phyloP scores from a whole-genome alignment of 495 filamentous ascomycete genomes.

The Penicillium diatomitis region DNA sequence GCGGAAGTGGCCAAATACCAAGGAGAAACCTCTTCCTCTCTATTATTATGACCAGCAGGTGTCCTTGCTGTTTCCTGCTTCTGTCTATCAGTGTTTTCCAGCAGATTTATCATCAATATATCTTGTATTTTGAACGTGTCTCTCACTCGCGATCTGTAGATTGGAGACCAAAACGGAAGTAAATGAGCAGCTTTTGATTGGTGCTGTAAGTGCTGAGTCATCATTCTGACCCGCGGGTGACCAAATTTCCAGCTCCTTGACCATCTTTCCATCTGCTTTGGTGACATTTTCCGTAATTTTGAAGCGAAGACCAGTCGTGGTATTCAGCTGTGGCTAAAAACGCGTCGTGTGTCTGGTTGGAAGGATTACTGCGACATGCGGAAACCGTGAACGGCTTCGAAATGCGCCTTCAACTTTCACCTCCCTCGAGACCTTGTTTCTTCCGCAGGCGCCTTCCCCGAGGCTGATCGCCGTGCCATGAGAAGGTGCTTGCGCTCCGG shows the following conservation, averaged over 20 bases:
- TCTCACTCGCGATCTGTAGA: background rate
- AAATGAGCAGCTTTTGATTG: conserved; percentile 12
- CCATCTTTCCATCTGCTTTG: background rate
- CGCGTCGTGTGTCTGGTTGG: background rate
- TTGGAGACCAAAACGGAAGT: background rate
- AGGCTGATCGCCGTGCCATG: conserved; percentile 35
- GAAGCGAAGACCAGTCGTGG: background rate
- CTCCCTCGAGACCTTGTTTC: conserved; percentile 28
- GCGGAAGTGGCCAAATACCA: too few relatives aligned
- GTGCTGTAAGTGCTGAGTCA: conserved; percentile 13
- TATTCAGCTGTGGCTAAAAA: background rate
- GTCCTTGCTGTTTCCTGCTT: too few relatives aligned
- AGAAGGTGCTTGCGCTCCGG: conserved; percentile 32
- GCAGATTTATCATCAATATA: too few relatives aligned
- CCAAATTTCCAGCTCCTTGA: conserved; percentile 9
- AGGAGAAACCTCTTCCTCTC: too few relatives aligned
- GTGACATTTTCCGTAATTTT: background rate
- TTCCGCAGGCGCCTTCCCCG: conserved; percentile 21
- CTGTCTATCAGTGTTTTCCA: too few relatives aligned
- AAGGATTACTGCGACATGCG: conserved; percentile 10
- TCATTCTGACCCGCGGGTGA: background rate
- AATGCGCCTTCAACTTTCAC: conserved; percentile 26
- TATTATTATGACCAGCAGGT: too few relatives aligned
- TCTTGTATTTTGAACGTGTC: background rate
- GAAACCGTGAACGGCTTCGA: conserved; percentile 20